Conservation (phyloP, 495 filamentous ascomycete species). For the Podospora comata region DNA sequence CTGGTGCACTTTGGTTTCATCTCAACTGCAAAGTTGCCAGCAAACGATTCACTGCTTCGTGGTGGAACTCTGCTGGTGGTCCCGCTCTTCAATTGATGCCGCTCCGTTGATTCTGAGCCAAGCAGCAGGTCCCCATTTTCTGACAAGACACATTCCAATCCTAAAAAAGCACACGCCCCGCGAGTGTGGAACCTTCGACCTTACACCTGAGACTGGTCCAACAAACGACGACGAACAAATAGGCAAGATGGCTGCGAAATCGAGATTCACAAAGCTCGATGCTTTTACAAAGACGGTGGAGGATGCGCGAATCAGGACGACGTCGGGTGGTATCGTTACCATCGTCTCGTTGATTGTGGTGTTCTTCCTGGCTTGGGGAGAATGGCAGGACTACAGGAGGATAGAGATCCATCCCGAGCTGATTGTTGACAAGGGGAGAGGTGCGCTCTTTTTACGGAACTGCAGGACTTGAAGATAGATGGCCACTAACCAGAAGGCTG, state of each 20-base stretch:
- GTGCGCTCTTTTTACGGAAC: conserved; percentile 41
- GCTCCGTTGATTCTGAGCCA: conserved; percentile 10
- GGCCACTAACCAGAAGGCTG: conserved; percentile 13
- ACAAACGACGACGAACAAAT: conserved; percentile 9
- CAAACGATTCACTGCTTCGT: background rate
- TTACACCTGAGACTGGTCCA: conserved; percentile 4
- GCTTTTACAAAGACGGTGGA: conserved; percentile 99
- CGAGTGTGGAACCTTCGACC: conserved; percentile 11
- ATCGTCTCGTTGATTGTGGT: conserved; percentile 84
- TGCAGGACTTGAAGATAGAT: background rate
- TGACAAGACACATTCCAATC: background rate
- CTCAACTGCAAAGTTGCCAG: background rate
- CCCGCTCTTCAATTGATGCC: conserved; percentile 24
- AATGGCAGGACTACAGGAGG: conserved; percentile 90
- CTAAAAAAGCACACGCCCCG: conserved; percentile 3
- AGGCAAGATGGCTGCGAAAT: conserved; percentile 59
- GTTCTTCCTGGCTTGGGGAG: conserved; percentile 84
- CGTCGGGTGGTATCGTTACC: conserved; percentile 91
- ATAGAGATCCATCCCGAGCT: conserved; percentile 86
- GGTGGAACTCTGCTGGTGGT: background rate
- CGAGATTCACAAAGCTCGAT: conserved; percentile 91
- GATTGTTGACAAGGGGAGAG: conserved; percentile 93
- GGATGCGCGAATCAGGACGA: conserved; percentile 96
- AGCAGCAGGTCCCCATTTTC: background rate
- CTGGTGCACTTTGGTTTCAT: conserved; percentile 1